Evolutionary conservation across 2,329 filamentous ascomycete genomes (phyloP).

Genomic region (Fusarium camptoceras): DNA sequence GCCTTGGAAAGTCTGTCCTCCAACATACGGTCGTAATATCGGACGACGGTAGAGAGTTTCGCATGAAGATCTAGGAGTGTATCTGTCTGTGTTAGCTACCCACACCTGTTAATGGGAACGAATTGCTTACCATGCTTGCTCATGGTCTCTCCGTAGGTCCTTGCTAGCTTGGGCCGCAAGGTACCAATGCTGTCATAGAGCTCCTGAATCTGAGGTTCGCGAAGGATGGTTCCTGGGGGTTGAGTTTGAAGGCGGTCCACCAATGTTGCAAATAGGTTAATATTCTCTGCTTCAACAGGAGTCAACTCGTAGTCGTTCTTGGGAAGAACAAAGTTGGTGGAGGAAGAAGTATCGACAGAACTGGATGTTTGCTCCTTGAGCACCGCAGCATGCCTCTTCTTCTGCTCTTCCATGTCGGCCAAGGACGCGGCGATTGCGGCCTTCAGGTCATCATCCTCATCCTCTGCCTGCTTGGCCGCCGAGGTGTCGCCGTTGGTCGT

Average conservation of each 20-base stretch:
- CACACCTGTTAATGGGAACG: not conserved
- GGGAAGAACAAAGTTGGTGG: slow-evolving; percentile 68
- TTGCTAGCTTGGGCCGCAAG: slow-evolving; percentile 89
- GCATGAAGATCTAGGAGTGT: slow-evolving; percentile 93
- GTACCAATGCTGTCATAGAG: slow-evolving; percentile 97
- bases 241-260: slow-evolving; percentile 96
- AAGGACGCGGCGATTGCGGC: slow-evolving; percentile 95
- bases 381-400: slow-evolving; percentile 85
- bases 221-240: slow-evolving; percentile 92
- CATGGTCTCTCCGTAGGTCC: slow-evolving; percentile 98
- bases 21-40: slow-evolving; percentile 98
- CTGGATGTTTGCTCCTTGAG: slow-evolving; percentile 81
- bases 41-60: slow-evolving; percentile 94
- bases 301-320: slow-evolving; percentile 97
- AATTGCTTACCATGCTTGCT: slow-evolving; percentile 87
- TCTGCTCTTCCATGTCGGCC: slow-evolving; percentile 98
- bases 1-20: slow-evolving; percentile 94
- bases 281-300: slow-evolving; percentile 94
- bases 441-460: slow-evolving; percentile 92
- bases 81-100: slow-evolving; percentile 64
- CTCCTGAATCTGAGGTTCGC: slow-evolving; percentile 97
- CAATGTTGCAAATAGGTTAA: slow-evolving; percentile 92
- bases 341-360: slow-evolving; percentile 49
- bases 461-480: slow-evolving; percentile 69
- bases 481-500: slow-evolving; percentile 53